Base-by-base conservation (phyloP, 1,139 yeast species). In the Lipomyces yarrowii region DNA sequence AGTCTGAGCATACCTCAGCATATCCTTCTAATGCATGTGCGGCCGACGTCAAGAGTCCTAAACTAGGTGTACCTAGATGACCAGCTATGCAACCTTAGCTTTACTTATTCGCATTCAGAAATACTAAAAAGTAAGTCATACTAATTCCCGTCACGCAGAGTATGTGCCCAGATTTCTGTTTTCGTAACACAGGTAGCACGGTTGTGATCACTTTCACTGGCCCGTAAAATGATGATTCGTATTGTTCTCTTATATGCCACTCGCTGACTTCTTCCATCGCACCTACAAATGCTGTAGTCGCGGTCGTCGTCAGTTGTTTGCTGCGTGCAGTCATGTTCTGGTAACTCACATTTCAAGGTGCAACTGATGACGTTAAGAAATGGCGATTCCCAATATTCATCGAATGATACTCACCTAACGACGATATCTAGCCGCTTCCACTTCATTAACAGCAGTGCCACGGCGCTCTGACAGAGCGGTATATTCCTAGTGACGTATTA, bases 11-110 rank as follows among this genome's bases (percentile, higher is more conserved):
- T 52, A 52, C 55, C 53, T 77, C 79, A 7, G 72, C 68, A 63
- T 76, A 77, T 30, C 79, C 79, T 64, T 77, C 79, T 18, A 77
- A 68, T 3, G 78, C 79, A 58, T 76, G 76, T 62, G 72, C 70
- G 7, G 78, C 76, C 5, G 77, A 71, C 1, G 77, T 69, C 54
- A 73, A 53, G 11, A 74, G 68, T 1, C 77, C 74, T 26, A 76
- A 61, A 1, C 72, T 68, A 1, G 79, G 79, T 3, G 77, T 76
- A 15, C 77, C 78, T 48, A 76, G 64, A 23, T 72, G 71, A 0
- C 77, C 79, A 30, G 59, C 70, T 64, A 35, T 10, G 10, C n/a
- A 6, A 18, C 42, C 13, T 52, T 52, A 52, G 30, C 30, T 21
- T 23, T 2, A 15, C 42, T 51, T 5, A 26, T 21, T 48, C 30